Conservation (phyloP, 805 yeast species). For the Saccharomycopsis sp. region DNA sequence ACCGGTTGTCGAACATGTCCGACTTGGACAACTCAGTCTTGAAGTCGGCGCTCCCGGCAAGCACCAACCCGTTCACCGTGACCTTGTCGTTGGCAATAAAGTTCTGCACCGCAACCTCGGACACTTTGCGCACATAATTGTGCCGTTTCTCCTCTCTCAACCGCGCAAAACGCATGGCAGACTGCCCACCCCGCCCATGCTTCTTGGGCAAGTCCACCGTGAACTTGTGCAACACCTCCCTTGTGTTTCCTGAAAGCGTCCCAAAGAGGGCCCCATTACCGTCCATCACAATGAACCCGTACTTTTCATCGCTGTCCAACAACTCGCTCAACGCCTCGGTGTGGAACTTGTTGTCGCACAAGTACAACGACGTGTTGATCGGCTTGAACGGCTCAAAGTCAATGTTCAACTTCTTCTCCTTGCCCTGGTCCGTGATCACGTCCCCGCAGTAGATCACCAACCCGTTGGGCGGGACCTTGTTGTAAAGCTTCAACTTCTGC, state of each 20-base stretch:
- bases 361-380: constrained; percentile 88
- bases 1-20: constrained; percentile 86
- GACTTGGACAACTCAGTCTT: constrained; percentile 89
- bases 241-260: constrained; percentile 89
- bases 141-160: constrained; percentile 98
- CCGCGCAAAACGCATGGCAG: constrained; percentile 98
- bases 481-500: constrained; percentile 87
- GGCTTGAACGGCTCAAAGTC: constrained; percentile 99
- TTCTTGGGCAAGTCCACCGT: constrained; percentile 97
- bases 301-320: constrained; percentile 89
- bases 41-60: constrained; percentile 99
- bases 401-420: constrained; percentile 91
- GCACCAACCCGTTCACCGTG: constrained; percentile 84
- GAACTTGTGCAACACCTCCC: constrained; percentile 93
- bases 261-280: constrained; percentile 99
- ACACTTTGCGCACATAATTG: constrained; percentile 95
- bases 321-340: constrained; percentile 94
- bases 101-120: constrained; percentile 96
- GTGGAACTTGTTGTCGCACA: constrained; percentile 97
- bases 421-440: constrained; percentile 93
- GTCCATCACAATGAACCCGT: constrained; percentile 98
- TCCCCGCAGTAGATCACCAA: constrained; percentile 98
- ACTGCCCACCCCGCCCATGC: constrained; percentile 99
- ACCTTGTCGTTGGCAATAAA: constrained; percentile 93
- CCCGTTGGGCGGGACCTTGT: constrained; percentile 87